Evolutionary conservation across 805 yeast species (phyloP).

Genomic region (Candida coquimbonensis): DNA sequence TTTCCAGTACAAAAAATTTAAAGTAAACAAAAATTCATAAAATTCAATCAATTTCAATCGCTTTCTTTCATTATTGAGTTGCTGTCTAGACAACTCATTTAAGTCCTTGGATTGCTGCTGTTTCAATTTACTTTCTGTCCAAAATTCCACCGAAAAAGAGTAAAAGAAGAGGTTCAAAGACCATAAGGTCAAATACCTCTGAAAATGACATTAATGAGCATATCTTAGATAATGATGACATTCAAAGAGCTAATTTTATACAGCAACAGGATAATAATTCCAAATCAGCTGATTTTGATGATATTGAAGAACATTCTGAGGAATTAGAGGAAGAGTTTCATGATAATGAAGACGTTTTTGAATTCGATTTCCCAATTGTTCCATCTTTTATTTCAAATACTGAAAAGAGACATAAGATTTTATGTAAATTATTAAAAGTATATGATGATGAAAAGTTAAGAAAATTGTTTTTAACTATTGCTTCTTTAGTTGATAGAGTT

Average conservation of each 20-base stretch:
- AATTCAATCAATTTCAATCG: too few species aligned
- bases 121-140: background rate
- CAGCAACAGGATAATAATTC: background rate
- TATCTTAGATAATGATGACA: slow-evolving; percentile 2
- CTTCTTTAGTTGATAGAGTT: slow-evolving; percentile 49
- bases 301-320: background rate
- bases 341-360: slow-evolving; percentile 23
- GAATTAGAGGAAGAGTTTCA: slow-evolving; percentile 13
- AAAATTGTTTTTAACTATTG: slow-evolving; percentile 22
- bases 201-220: slow-evolving; percentile 1
- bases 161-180: slow-evolving; percentile 17
- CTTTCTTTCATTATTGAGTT: too few species aligned
- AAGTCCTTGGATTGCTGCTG: background rate
- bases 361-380: slow-evolving; percentile 23
- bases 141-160: slow-evolving; percentile 13
- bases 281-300: background rate
- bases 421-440: slow-evolving; percentile 23
- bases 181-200: slow-evolving; percentile 11
- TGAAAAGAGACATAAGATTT: slow-evolving; percentile 25
- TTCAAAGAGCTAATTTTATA: background rate
- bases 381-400: slow-evolving; percentile 20
- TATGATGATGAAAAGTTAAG: slow-evolving; percentile 8
- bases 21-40: too few species aligned
- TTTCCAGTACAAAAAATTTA: too few species aligned
- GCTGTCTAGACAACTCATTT: background rate